phyloP scores from a whole-genome alignment of 2,329 filamentous ascomycete species.

The Corynespora cassiicola region DNA sequence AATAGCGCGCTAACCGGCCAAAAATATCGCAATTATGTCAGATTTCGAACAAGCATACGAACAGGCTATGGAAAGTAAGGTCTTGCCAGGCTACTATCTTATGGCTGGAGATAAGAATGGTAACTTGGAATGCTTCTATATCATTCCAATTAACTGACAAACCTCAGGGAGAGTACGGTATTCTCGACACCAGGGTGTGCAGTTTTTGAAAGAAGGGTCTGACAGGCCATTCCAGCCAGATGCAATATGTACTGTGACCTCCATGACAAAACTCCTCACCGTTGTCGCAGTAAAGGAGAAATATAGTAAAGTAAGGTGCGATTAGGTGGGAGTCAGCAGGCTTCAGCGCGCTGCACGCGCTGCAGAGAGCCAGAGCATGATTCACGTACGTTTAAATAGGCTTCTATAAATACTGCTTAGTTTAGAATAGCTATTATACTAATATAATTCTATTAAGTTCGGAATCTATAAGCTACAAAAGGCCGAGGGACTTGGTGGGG shows the following conservation, averaged over 20 bases:
- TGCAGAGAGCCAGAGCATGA: too few species aligned
- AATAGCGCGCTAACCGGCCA: too few species aligned
- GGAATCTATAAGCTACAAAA: too few species aligned
- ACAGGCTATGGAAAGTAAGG: slow-evolving; percentile 1
- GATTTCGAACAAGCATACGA: slow-evolving; percentile 9
- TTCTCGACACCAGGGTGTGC: slow-evolving; percentile 7
- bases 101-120: slow-evolving; percentile 11
- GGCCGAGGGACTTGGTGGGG: too few species aligned
- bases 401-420: too few species aligned
- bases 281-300: slow-evolving; percentile 23
- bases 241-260: slow-evolving; percentile 55
- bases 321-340: too few species aligned
- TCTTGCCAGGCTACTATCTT: slow-evolving; percentile 12
- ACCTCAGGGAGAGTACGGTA: slow-evolving; percentile 7
- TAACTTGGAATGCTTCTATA: background rate
- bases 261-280: slow-evolving; percentile 47
- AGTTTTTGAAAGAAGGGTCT: slow-evolving; percentile 7
- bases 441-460: too few species aligned
- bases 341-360: too few species aligned
- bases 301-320: too few species aligned
- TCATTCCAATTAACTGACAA: background rate
- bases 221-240: slow-evolving; percentile 11
- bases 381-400: too few species aligned
- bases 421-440: too few species aligned
- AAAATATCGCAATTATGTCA: too few species aligned